Percentiles rank a stretch among this genome's conserved stretches.
Conservation (phyloP, 2,329 filamentous ascomycete genomes). For the Pezicula carpinea region DNA sequence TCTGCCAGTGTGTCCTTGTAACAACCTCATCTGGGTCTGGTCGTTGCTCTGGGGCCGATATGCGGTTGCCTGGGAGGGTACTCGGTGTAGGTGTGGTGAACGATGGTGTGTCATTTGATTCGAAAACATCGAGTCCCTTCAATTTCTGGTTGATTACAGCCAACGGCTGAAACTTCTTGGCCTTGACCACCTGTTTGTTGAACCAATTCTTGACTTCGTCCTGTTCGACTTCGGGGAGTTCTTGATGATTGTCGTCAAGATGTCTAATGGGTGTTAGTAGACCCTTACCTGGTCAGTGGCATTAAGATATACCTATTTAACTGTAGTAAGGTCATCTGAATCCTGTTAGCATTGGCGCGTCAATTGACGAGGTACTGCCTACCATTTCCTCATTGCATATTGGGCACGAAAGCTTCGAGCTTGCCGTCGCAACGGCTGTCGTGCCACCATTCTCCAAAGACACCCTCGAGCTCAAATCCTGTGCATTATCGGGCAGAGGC, state of each 20-base stretch:
- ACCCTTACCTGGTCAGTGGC: conserved; percentile 1
- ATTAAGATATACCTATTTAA: conserved; percentile 63
- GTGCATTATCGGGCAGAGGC: conserved; percentile 64
- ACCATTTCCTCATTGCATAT: conserved; percentile 99
- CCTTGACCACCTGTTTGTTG: conserved; percentile 69
- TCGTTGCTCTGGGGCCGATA: conserved; percentile 26
- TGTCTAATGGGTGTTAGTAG: conserved; percentile 44
- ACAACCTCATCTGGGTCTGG: conserved; percentile 86
- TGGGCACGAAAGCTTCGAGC: conserved; percentile 78
- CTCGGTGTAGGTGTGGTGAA: conserved; percentile 27
- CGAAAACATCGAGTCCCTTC: conserved; percentile 70
- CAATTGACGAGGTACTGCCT: conserved; percentile 15
- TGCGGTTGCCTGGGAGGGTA: conserved; percentile 30
- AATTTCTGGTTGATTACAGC: conserved; percentile 72
- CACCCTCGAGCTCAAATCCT: conserved; percentile 79
- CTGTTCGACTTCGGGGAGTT: conserved; percentile 67
- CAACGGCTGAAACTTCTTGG: conserved; percentile 69
- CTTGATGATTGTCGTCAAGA: conserved; percentile 69
- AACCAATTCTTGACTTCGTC: conserved; percentile 79
- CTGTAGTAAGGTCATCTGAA: conserved; percentile 82
- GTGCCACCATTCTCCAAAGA: conserved; percentile 59
- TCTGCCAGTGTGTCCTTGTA: conserved; percentile 85
- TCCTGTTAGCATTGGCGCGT: conserved; percentile 15
- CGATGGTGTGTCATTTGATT: conserved; percentile 59
- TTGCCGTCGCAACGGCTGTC: conserved; percentile 46